phyloP scores from a whole-genome alignment of 2,329 filamentous ascomycete species.

The Pseudocercospora macadamiae region DNA sequence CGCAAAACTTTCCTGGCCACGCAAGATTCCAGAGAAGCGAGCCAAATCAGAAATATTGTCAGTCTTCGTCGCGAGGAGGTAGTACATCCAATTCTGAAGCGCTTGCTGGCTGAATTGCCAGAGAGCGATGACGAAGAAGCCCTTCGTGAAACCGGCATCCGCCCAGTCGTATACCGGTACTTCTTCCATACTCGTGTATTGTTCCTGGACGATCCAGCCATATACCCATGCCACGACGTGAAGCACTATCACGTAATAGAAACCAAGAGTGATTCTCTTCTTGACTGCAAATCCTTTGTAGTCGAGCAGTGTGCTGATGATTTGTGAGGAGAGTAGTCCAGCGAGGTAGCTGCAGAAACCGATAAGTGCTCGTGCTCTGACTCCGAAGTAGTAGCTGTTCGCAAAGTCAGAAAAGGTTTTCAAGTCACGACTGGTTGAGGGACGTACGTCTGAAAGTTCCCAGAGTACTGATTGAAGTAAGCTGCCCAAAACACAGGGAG shows the following conservation, averaged over 20 bases:
- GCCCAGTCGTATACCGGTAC: constrained; percentile 50
- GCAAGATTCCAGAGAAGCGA: constrained; percentile 46
- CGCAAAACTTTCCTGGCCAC: constrained; percentile 51
- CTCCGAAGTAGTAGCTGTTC: constrained; percentile 49
- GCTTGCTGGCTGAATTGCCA: constrained; percentile 57
- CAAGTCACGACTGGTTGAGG: background rate
- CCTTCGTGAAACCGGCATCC: constrained; percentile 48
- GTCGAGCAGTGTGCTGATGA: constrained; percentile 52
- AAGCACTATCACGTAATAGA: constrained; percentile 45
- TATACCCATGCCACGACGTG: constrained; percentile 54
- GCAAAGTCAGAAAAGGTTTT: background rate
- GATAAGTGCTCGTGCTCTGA: constrained; percentile 52
- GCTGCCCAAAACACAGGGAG: constrained; percentile 50
- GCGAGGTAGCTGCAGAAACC: constrained; percentile 50
- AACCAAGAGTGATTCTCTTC: constrained; percentile 46
- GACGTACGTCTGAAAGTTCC: constrained; percentile 53
- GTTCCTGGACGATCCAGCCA: constrained; percentile 52
- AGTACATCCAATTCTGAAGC: constrained; percentile 61
- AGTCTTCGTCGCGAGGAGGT: constrained; percentile 58
- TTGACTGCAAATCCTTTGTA: constrained; percentile 48
- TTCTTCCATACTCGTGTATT: constrained; percentile 48
- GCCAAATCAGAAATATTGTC: constrained; percentile 58
- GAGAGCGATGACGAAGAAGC: constrained; percentile 53
- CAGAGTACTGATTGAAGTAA: constrained; percentile 51
- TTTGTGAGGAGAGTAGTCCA: constrained; percentile 48